These are phyloP conservation scores for Eutypella sp. DNA, from an alignment of 2,329 filamentous ascomycete species.

Conservation along the genomic window DNA sequence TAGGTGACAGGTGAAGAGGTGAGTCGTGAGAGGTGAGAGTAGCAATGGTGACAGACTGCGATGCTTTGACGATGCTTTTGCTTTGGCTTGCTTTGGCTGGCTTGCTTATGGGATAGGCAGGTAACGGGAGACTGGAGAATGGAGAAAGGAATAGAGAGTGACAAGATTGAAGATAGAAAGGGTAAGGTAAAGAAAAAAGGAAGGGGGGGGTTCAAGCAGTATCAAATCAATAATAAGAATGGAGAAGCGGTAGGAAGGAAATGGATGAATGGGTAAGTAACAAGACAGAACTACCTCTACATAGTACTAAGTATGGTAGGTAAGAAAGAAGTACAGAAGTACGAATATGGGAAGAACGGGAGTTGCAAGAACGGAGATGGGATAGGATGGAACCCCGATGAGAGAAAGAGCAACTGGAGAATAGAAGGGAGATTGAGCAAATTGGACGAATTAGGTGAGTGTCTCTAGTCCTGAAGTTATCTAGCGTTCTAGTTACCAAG, in stretches of 20 bases:
- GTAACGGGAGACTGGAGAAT: constrained; percentile 10
- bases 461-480: too few relatives aligned
- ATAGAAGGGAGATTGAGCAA: constrained; percentile 2
- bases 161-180: constrained; percentile 22
- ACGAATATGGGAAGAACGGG: constrained; percentile 14
- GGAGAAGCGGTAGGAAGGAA: constrained; percentile 24
- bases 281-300: too few relatives aligned
- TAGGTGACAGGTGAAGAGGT: too few relatives aligned
- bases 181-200: constrained; percentile 17
- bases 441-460: constrained; percentile 8
- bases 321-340: not conserved
- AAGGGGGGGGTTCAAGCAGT: constrained; percentile 18
- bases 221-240: constrained; percentile 15
- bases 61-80: constrained; percentile 16
- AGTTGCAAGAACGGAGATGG: constrained; percentile 16
- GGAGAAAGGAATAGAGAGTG: constrained; percentile 28
- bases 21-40: too few relatives aligned
- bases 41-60: constrained; percentile 21
- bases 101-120: not conserved
- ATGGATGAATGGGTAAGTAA: constrained; percentile 11
- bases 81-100: constrained; percentile 4
- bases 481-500: too few relatives aligned
- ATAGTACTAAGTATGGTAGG: too few relatives aligned
- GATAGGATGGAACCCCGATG: constrained; percentile 13
- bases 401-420: too few relatives aligned